Conservation (phyloP, 1,284 basidiomycete species). For the Sanghuangporus baumii region DNA sequence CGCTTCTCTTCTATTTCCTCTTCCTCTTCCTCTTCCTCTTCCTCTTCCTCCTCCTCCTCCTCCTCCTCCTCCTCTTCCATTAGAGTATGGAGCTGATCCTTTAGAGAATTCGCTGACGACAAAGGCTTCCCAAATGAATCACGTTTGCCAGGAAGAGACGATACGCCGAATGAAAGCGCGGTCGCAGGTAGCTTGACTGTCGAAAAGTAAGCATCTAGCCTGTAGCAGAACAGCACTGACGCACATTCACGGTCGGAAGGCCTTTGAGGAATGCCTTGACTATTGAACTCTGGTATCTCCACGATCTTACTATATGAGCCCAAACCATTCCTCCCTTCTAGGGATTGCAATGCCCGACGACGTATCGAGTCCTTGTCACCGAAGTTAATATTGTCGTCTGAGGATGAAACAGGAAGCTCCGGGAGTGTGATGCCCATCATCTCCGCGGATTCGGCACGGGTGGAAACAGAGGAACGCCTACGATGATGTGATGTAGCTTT, state of each 20-base stretch:
- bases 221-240: not conserved
- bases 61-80: constrained; percentile 80
- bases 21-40: constrained; percentile 76
- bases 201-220: not conserved
- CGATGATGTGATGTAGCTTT: constrained; percentile 74
- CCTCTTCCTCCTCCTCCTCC: constrained; percentile 64
- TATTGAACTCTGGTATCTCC: constrained; percentile 71
- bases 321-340: constrained; percentile 69
- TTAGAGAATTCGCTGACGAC: constrained; percentile 50
- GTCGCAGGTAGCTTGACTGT: constrained; percentile 28
- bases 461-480: constrained; percentile 79
- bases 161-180: constrained; percentile 48
- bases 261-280: constrained; percentile 46
- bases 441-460: constrained; percentile 75
- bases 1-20: constrained; percentile 24
- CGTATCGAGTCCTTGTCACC: constrained; percentile 74
- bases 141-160: constrained; percentile 52
- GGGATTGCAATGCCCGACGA: constrained; percentile 68
- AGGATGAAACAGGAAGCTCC: constrained; percentile 46
- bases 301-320: constrained; percentile 57
- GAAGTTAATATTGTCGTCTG: constrained; percentile 60
- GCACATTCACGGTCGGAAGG: constrained; percentile 55
- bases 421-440: constrained; percentile 74
- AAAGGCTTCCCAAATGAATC: constrained; percentile 72
- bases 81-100: constrained; percentile 70